Conservation (phyloP, 192 early-diverging fungal genomes). For the Entomortierella parvispora region DNA sequence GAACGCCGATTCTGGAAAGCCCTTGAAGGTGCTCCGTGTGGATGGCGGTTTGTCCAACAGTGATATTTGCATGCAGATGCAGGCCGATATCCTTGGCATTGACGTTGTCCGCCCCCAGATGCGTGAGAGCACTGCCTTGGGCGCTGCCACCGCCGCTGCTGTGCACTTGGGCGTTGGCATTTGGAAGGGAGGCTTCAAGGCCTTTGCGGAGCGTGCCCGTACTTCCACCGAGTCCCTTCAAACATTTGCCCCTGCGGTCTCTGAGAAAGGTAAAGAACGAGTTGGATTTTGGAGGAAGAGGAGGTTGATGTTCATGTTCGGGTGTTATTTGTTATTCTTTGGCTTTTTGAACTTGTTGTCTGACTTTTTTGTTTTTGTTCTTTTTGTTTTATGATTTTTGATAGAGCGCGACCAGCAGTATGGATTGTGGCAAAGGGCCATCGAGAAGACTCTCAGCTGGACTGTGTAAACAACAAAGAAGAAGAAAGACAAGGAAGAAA, state of each 20-base stretch:
- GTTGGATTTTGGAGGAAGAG: no score
- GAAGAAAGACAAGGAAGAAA: no score
- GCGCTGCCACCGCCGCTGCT: constrained; percentile 91
- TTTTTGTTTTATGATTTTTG: no score
- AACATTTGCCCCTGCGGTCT: constrained; percentile 15
- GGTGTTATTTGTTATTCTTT: no score
- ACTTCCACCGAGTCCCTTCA: constrained; percentile 17
- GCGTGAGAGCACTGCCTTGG: constrained; percentile 92
- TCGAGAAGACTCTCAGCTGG: no score
- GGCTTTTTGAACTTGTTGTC: no score
- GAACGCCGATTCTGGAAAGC: constrained; percentile 78
- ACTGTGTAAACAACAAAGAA: no score
- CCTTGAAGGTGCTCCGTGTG: constrained; percentile 82
- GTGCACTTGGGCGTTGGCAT: constrained; percentile 67
- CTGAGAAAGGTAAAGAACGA: constrained; percentile 23
- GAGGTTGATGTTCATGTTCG: no score
- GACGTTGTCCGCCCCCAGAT: constrained; percentile 85
- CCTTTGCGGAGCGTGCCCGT: constrained; percentile 18
- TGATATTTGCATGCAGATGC: constrained; percentile 91
- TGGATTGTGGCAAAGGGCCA: no score
- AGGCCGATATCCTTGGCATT: constrained; percentile 85
- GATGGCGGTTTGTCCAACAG: constrained; percentile 96
- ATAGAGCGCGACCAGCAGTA: no score
- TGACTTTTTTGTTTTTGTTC: not conserved
- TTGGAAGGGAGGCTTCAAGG: constrained; percentile 48